Evolutionary conservation across 768 basidiomycete genomes (phyloP).

Genomic region (Amanita phalloides): DNA sequence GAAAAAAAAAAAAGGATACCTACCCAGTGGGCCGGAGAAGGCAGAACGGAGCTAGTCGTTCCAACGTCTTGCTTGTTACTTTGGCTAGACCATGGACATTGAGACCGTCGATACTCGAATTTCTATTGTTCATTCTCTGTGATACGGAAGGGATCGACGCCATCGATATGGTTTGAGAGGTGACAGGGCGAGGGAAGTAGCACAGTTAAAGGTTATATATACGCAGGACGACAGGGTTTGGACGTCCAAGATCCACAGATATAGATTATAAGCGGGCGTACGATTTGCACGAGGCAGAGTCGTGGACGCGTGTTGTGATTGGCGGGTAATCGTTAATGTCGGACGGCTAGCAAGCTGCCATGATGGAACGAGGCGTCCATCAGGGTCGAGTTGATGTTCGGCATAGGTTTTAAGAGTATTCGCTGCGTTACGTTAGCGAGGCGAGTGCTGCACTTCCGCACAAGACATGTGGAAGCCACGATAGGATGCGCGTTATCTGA

Average conservation of each 20-base stretch:
- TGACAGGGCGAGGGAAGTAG: neutral
- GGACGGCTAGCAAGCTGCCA: neutral
- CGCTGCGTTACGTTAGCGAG: too few species aligned
- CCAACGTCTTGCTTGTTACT: conserved; percentile 24
- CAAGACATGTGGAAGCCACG: neutral
- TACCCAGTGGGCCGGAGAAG: conserved; percentile 19
- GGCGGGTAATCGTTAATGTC: neutral
- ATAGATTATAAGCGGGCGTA: neutral
- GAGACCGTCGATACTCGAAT: conserved; percentile 8
- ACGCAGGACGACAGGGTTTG: neutral
- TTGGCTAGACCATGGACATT: conserved; percentile 18
- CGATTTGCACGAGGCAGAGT: conserved; percentile 4
- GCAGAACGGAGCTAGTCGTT: conserved; percentile 25
- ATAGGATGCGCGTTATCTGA: neutral
- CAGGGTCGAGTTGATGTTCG: neutral
- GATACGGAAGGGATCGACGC: neutral
- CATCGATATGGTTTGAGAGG: neutral
- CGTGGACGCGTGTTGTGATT: conserved; percentile 1
- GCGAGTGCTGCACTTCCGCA: too few species aligned
- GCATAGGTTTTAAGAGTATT: neutral
- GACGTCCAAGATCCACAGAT: neutral
- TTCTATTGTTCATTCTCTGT: neutral
- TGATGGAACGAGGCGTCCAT: neutral
- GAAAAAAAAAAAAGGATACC: neutral
- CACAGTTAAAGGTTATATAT: neutral